Percentiles rank a stretch among this genome's conserved stretches.
Conservation (phyloP, 495 filamentous ascomycete genomes). For the Annulohypoxylon bovei region DNA sequence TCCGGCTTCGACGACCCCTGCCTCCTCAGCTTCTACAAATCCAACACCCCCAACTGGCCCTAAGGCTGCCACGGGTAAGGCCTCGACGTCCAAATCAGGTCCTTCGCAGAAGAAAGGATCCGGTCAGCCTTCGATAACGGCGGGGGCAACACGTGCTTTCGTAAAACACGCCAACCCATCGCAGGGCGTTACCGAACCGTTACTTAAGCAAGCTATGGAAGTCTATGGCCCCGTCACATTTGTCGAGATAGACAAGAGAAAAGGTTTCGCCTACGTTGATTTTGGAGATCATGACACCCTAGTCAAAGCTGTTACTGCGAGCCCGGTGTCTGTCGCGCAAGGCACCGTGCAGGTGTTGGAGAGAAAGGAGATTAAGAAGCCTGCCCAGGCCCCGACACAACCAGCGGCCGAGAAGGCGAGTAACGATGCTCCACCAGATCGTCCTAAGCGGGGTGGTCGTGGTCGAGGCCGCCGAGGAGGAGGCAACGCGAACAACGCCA, state of each 20-base stretch:
- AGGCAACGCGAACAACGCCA: conserved; percentile 1
- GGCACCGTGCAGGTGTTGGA: conserved; percentile 88
- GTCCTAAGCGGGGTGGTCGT: conserved; percentile 40
- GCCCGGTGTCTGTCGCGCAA: conserved; percentile 81
- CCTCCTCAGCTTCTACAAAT: conserved; percentile 45
- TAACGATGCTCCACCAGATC: conserved; percentile 28
- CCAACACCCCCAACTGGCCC: conserved; percentile 44
- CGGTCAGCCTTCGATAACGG: conserved; percentile 48
- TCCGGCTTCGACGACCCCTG: conserved; percentile 41
- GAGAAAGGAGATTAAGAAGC: conserved; percentile 67
- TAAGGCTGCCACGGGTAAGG: conserved; percentile 48
- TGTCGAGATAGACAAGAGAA: conserved; percentile 91
- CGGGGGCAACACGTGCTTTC: conserved; percentile 82
- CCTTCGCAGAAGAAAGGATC: conserved; percentile 40
- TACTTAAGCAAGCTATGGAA: conserved; percentile 76
- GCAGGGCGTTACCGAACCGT: conserved; percentile 85
- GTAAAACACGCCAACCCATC: conserved; percentile 92
- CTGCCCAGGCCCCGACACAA: conserved; percentile 21
- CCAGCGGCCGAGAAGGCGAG: conserved; percentile 24
- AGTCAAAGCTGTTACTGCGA: conserved; percentile 80
- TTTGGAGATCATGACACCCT: conserved; percentile 77
- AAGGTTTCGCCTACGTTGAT: conserved; percentile 91
- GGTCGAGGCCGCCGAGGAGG: conserved; percentile 36
- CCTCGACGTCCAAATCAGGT: conserved; percentile 23
- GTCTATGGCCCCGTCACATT: conserved; percentile 74